Evolutionary conservation across 2,329 filamentous ascomycete species (phyloP), one percentile per base, ranked within the genome.

Genomic region (Neurospora sp.): DNA sequence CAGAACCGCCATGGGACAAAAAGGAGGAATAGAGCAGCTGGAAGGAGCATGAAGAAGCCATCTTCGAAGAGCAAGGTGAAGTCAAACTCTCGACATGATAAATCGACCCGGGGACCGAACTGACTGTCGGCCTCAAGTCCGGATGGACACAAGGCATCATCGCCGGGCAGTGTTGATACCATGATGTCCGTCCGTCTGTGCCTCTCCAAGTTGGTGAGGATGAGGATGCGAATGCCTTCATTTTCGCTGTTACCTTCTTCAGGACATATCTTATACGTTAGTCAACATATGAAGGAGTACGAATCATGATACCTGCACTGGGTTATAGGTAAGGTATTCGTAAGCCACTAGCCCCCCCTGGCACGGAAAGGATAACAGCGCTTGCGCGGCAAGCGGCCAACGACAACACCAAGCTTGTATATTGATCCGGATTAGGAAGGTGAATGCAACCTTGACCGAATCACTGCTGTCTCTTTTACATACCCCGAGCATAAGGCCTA

Each of bases 21-120:
- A 15, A 71, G n/a, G 17, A 72, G 67, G 38, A 72, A 68, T n/a
- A 70, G 2, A 40, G 19, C 72, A 15, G 72, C 68, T 17, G 71
- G 71, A 11, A 72, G 46, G n/a, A 66, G 67, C 13, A 68, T 36
- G 52, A 72, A 71, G 36, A 72, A 66, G 52, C 36, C 70, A 71
- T 73, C 72, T 67, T 73, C 70, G 39, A 73, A 73, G 33, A 72
- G 67, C 6, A 73, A 66, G 19, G 70, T 73, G 66, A 73, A 73
- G 67, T 73, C 72, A 67, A 73, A 73, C 11, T 40, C n/a, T n/a
- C 72, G 71, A 66, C 72, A 73, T 38, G 40, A 13, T 4, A 38
- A 33, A 67, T 73, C 39, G 7, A 73, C 68, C n/a, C 70, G 70
- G 13, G 71, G 71, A 28, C 71, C 71, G 39, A 73, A 72, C 28